Conservation (phyloP, 306 rosid genomes). For the Cucumis sativus region DNA sequence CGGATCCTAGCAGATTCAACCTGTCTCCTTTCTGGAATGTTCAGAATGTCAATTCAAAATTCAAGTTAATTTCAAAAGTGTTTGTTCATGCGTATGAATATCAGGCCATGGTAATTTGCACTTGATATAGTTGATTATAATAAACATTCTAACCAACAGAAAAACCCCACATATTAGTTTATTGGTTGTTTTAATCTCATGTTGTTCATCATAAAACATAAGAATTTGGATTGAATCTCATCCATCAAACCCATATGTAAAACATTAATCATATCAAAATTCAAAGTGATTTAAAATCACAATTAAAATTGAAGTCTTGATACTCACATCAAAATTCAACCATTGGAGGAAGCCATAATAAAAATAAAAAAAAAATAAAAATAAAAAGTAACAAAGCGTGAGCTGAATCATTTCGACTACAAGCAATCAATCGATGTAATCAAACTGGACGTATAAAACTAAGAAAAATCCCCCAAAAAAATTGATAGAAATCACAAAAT, state of each 20-base stretch:
- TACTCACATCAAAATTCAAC: neutral
- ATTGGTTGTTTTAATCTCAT: neutral
- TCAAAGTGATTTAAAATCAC: neutral
- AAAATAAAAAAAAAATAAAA: no score
- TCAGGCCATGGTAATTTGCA: neutral
- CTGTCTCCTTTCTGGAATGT: constrained; percentile 43
- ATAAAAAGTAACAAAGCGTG: neutral
- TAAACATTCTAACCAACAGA: neutral
- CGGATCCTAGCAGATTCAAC: constrained; percentile 57
- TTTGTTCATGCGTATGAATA: neutral
- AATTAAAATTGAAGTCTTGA: neutral
- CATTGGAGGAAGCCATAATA: neutral
- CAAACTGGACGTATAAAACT: neutral
- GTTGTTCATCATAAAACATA: neutral
- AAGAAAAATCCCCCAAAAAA: neutral
- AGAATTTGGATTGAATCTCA: neutral
- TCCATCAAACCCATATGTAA: neutral
- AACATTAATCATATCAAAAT: neutral
- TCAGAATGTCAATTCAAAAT: neutral
- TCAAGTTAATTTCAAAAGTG: neutral
- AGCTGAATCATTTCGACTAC: neutral
- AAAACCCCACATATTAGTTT: neutral
- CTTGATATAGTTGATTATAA: neutral
- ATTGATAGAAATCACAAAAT: neutral
- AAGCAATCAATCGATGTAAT: neutral